phyloP scores from a whole-genome alignment of 345 rosid genomes.

The Arabis hirsuta region DNA sequence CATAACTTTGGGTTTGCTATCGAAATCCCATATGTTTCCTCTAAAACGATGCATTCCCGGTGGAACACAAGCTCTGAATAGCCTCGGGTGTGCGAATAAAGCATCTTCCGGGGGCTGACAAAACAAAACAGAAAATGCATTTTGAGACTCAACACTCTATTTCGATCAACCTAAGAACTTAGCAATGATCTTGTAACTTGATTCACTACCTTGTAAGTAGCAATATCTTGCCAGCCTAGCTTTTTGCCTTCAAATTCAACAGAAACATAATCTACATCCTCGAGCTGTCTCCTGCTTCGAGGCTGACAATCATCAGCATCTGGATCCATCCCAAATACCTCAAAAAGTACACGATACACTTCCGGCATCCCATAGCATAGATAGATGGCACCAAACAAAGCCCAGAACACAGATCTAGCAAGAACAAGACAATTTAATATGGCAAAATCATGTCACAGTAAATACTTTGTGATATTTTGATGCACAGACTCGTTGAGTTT shows the following conservation, averaged over 20 bases:
- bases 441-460: background rate
- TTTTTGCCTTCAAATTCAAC: conserved; percentile 84
- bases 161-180: background rate
- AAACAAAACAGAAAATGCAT: conserved; percentile 9
- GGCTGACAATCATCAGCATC: conserved; percentile 95
- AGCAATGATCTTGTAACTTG: conserved; percentile 6
- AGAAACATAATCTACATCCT: conserved; percentile 94
- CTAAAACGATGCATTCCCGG: conserved; percentile 98
- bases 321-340: conserved; percentile 98
- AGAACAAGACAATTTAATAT: conserved; percentile 16
- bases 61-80: conserved; percentile 94
- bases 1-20: conserved; percentile 81
- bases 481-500: background rate
- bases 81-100: conserved; percentile 90
- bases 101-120: conserved; percentile 94
- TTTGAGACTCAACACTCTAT: background rate
- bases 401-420: conserved; percentile 90
- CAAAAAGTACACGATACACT: conserved; percentile 90
- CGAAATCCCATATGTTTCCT: conserved; percentile 97
- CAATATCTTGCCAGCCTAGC: conserved; percentile 92
- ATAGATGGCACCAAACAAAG: conserved; percentile 93
- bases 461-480: background rate
- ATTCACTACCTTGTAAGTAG: conserved; percentile 71
- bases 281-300: conserved; percentile 86
- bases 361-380: conserved; percentile 96